Evolutionary conservation across 768 basidiomycete genomes (phyloP).

Genomic region (Daedaleopsis sinensis): DNA sequence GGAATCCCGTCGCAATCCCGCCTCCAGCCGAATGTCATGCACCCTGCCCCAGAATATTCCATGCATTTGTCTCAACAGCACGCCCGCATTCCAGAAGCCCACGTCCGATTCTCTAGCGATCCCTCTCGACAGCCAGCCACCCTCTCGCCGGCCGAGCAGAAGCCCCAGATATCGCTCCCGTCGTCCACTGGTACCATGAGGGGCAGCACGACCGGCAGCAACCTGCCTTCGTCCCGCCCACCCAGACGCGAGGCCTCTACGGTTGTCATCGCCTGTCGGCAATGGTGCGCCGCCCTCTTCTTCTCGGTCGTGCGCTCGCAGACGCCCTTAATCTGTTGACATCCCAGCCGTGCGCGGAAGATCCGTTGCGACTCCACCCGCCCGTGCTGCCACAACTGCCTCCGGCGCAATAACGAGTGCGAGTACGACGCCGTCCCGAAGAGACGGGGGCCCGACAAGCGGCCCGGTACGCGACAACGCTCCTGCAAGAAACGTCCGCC

Average conservation of each 20-base stretch:
- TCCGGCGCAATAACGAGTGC: slow-evolving; percentile 75
- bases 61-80: slow-evolving; percentile 31
- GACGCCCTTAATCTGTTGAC: slow-evolving; percentile 28
- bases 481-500: slow-evolving; percentile 81
- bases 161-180: slow-evolving; percentile 21
- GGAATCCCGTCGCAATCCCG: slow-evolving; percentile 19
- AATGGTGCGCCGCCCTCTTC: slow-evolving; percentile 59
- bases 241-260: slow-evolving; percentile 44
- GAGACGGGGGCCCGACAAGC: slow-evolving; percentile 85
- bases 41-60: slow-evolving; percentile 27
- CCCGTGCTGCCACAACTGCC: slow-evolving; percentile 82
- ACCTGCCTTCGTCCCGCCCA: slow-evolving; percentile 24
- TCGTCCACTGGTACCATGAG: slow-evolving; percentile 23
- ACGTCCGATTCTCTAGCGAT: slow-evolving; percentile 24
- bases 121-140: slow-evolving; percentile 25
- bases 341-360: slow-evolving; percentile 76
- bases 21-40: slow-evolving; percentile 26
- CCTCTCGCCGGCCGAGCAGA: slow-evolving; percentile 23
- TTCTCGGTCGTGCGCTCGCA: slow-evolving; percentile 18
- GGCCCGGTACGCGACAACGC: slow-evolving; percentile 80
- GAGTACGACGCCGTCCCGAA: slow-evolving; percentile 81
- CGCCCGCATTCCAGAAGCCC: slow-evolving; percentile 26
- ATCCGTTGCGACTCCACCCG: slow-evolving; percentile 85
- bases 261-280: slow-evolving; percentile 82
- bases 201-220: slow-evolving; percentile 25